A percentile compares a stretch with the other conserved stretches of the same genome.
phyloP scores from a whole-genome alignment of 2,329 filamentous ascomycete genomes.

The Neonectria punicea region DNA sequence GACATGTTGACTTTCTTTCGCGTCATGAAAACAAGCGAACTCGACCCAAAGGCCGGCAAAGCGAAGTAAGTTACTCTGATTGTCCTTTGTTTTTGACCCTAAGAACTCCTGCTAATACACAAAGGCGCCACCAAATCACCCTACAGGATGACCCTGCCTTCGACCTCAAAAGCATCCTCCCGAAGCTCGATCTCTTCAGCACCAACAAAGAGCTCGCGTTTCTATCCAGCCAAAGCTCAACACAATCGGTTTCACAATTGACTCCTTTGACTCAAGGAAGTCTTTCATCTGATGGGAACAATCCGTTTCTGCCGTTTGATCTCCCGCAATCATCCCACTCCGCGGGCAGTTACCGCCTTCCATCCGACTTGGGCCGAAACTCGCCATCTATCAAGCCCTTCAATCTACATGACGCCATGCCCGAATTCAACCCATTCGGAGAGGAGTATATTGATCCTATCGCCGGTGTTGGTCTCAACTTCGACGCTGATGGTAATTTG shows the following conservation, averaged over 20 bases:
- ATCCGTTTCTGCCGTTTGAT: constrained; percentile 45
- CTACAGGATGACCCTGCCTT: constrained; percentile 87
- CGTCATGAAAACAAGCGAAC: constrained; percentile 61
- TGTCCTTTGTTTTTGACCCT: constrained; percentile 43
- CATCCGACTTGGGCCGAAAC: constrained; percentile 48
- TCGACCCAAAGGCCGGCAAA: constrained; percentile 78
- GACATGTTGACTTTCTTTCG: constrained; percentile 77
- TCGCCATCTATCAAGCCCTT: constrained; percentile 43
- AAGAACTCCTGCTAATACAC: constrained; percentile 13
- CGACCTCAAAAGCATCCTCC: constrained; percentile 46
- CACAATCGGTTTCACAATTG: constrained; percentile 55
- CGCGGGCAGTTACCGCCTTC: constrained; percentile 46
- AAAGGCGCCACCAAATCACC: constrained; percentile 78
- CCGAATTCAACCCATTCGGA: constrained; percentile 47
- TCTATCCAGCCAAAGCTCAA: constrained; percentile 51
- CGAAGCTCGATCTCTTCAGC: constrained; percentile 50
- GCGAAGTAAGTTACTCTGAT: constrained; percentile 69
- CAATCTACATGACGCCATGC: constrained; percentile 31
- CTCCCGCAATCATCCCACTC: constrained; percentile 50
- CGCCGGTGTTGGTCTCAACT: constrained; percentile 58
- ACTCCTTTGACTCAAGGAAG: constrained; percentile 53
- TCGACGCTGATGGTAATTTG: constrained; percentile 63
- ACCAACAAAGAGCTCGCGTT: constrained; percentile 47
- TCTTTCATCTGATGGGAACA: constrained; percentile 44
- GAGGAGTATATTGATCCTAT: constrained; percentile 53